Evolutionary conservation across 2,329 filamentous ascomycete genomes (phyloP).

Genomic region (Cytospora mali): DNA sequence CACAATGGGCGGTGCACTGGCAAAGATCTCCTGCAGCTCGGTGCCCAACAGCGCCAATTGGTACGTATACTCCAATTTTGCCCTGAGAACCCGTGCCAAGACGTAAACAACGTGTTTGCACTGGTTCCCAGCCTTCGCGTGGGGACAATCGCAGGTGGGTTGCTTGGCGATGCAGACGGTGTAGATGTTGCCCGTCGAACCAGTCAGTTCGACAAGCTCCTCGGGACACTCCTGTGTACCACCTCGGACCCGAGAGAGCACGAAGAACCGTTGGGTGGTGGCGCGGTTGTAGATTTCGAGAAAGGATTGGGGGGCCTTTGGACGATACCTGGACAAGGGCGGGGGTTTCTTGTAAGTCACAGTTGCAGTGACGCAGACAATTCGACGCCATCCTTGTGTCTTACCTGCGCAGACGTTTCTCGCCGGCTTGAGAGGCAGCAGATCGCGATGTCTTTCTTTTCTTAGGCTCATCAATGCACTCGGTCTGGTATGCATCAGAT

Average conservation of each 20-base stretch:
- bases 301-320: conserved; percentile 41
- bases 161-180: conserved; percentile 54
- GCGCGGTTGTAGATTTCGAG: conserved; percentile 43
- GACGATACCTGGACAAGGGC: conserved; percentile 33
- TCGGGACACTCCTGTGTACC: conserved; percentile 44
- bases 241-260: conserved; percentile 44
- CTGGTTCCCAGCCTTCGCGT: conserved; percentile 55
- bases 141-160: conserved; percentile 59
- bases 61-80: conserved; percentile 58
- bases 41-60: conserved; percentile 62
- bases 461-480: conserved; percentile 2
- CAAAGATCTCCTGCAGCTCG: conserved; percentile 63
- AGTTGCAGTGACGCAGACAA: not conserved
- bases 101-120: conserved; percentile 69
- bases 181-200: conserved; percentile 69
- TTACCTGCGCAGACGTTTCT: conserved; percentile 25
- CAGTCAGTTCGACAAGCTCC: conserved; percentile 61
- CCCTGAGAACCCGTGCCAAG: conserved; percentile 61
- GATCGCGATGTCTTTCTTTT: not conserved
- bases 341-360: not conserved
- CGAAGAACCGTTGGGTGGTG: conserved; percentile 48
- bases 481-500: not conserved
- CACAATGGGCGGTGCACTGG: conserved; percentile 54
- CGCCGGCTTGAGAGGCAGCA: not conserved
- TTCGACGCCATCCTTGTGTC: not conserved